Conservation (phyloP, 768 basidiomycete genomes). For the Boletus rubescentipes region DNA sequence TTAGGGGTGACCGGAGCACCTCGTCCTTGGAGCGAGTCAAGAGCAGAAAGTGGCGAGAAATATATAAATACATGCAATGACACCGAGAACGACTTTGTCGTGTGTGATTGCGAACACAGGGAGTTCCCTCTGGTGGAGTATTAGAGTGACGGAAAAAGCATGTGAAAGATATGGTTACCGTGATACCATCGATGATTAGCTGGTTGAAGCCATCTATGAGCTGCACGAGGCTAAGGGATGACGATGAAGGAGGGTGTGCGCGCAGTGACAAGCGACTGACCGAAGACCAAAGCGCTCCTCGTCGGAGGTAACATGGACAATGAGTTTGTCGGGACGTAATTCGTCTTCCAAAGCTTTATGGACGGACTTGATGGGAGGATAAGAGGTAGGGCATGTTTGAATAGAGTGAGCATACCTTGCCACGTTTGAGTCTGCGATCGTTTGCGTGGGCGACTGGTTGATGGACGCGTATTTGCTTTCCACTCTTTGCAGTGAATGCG, state of each 20-base stretch:
- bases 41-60: not conserved
- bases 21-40: conserved; percentile 51
- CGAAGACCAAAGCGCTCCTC: conserved; percentile 82
- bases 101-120: conserved; percentile 79
- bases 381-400: not conserved
- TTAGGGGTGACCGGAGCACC: conserved; percentile 26
- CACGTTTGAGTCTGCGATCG: conserved; percentile 52
- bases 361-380: conserved; percentile 46
- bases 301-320: conserved; percentile 47
- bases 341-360: conserved; percentile 80
- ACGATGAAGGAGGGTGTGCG: not conserved
- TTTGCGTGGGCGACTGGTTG: conserved; percentile 52
- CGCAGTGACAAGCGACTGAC: conserved; percentile 37
- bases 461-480: conserved; percentile 59
- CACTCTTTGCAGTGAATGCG: conserved; percentile 54
- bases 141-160: not conserved
- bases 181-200: conserved; percentile 46
- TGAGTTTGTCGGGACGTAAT: conserved; percentile 55
- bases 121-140: conserved; percentile 62
- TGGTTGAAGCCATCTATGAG: conserved; percentile 66
- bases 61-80: conserved; percentile 54
- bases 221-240: conserved; percentile 57
- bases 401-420: conserved; percentile 43
- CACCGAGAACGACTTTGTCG: conserved; percentile 62
- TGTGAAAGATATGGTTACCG: conserved; percentile 39